A percentile compares a stretch with the other conserved stretches of the same genome.
phyloP scores from a whole-genome alignment of 106 monocot species.

The Acanthochlamys bracteata region DNA sequence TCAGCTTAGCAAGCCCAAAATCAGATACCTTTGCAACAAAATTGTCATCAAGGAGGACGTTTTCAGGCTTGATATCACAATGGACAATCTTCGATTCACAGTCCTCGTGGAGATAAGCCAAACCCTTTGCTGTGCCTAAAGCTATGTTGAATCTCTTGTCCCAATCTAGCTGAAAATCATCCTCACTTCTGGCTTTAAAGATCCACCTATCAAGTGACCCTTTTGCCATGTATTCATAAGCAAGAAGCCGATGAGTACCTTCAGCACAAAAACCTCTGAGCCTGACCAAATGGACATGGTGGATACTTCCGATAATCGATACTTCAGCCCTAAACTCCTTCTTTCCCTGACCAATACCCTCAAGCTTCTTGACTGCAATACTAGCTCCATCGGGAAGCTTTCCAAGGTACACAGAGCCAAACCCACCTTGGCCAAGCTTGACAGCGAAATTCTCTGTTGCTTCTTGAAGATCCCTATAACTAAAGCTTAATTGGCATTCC shows the following conservation, averaged over 20 bases:
- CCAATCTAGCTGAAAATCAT: slow-evolving; percentile 24
- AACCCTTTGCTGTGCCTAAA: slow-evolving; percentile 52
- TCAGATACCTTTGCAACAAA: slow-evolving; percentile 48
- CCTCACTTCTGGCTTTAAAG: slow-evolving; percentile 15
- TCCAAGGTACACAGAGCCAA: slow-evolving; percentile 74
- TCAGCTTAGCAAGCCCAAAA: slow-evolving; percentile 60
- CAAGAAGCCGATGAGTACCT: slow-evolving; percentile 46
- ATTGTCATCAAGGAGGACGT: slow-evolving; percentile 51
- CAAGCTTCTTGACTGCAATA: slow-evolving; percentile 49
- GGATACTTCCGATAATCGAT: slow-evolving; percentile 54
- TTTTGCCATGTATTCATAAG: slow-evolving; percentile 52
- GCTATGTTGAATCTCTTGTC: slow-evolving; percentile 40
- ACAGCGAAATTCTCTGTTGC: slow-evolving; percentile 61
- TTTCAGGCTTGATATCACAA: slow-evolving; percentile 68
- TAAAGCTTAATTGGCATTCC: slow-evolving; percentile 57
- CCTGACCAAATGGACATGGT: slow-evolving; percentile 68
- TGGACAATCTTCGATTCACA: slow-evolving; percentile 55
- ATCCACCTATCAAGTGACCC: slow-evolving; percentile 50
- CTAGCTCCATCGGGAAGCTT: slow-evolving; percentile 40
- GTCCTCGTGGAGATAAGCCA: slow-evolving; percentile 59
- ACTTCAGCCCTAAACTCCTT: slow-evolving; percentile 63
- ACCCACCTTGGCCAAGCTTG: slow-evolving; percentile 70
- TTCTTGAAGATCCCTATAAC: slow-evolving; percentile 44
- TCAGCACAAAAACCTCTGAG: slow-evolving; percentile 70
- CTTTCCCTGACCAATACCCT: slow-evolving; percentile 57